Evolutionary conservation across 495 filamentous ascomycete genomes (phyloP), one percentile per base, ranked within the genome.

Genomic region (Recurvomyces mirabilis): DNA sequence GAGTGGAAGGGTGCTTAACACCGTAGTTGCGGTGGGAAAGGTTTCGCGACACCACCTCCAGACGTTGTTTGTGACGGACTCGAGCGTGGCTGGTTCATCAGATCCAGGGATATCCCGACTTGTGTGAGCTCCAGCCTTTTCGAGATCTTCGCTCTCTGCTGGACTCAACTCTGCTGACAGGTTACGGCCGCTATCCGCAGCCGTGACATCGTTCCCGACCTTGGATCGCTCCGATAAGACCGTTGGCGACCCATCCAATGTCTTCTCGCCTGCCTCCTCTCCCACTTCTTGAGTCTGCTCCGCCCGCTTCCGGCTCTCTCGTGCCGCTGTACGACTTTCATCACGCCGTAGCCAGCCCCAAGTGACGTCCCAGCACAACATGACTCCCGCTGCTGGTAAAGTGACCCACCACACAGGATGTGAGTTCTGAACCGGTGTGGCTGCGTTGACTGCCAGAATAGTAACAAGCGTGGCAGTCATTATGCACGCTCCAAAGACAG

Each of bases 1-100:
- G 28, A 73, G 74, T 3, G 78, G 78, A 21, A 82, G 61, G 53
- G 78, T 75, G 2, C 65, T 55, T 4, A 75, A 47, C 0, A 82
- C 77, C 0, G 75, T 70, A 0, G 73, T 73, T 20, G 69, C 69
- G 0, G 77, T 82, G 12, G 78, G 77, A 43, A 82, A 82, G 0
- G 76, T 81, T 54, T 79, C 75, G 32, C 76, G 72, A 1, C 57
- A 63, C 77, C 77, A 82, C 13, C 55, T 51, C 47, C 70, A 72
- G 0, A 41, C 14, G 12, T 73, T 60, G 10, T 37, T 46, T 14
- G 55, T 32, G 0, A 72, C 39, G 1, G 73, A 77, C 6, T 66
- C 63, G 12, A 80, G 62, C 0, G 73, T 77, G 60, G 15, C 11
- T 38, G 60, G 3, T 15, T 30, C 15, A 19, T 49, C 10, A 25